phyloP scores from a whole-genome alignment of 83 land plant genomes.

The Picea abies region DNA sequence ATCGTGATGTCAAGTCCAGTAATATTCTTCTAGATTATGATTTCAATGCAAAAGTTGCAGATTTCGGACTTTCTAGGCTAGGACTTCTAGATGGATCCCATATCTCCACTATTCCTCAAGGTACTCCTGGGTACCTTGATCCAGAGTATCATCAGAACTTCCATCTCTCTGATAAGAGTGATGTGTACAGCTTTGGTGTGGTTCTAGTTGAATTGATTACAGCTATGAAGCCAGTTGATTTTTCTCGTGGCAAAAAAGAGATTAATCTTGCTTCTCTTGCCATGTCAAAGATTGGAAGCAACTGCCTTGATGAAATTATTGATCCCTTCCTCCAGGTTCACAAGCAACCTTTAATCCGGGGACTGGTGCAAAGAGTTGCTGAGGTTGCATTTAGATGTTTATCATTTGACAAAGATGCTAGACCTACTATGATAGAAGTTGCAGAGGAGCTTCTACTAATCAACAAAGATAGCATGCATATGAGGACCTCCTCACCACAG shows the following conservation, averaged over 20 bases:
- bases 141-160: conserved; percentile 39
- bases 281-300: conserved; percentile 19
- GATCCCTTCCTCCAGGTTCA: conserved; percentile 24
- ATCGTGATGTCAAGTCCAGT: conserved; percentile 43
- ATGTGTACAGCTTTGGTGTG: conserved; percentile 45
- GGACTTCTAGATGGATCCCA: conserved; percentile 28
- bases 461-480: conserved; percentile 19
- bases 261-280: conserved; percentile 26
- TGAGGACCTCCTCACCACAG: conserved; percentile 10
- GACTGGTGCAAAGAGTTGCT: conserved; percentile 23
- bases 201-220: conserved; percentile 38
- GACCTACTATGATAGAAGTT: conserved; percentile 32
- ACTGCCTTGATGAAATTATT: conserved; percentile 28
- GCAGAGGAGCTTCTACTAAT: conserved; percentile 25
- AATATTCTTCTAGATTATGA: conserved; percentile 39
- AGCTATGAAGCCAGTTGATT: conserved; percentile 22
- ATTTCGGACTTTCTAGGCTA: conserved; percentile 39
- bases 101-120: conserved; percentile 42
- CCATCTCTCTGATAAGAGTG: conserved; percentile 39
- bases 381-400: conserved; percentile 36
- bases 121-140: conserved; percentile 47
- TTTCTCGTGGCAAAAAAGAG: conserved; percentile 23
- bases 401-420: conserved; percentile 25
- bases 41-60: conserved; percentile 36
- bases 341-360: conserved; percentile 14